Evolutionary conservation across 108 stramenopile species (phyloP).

Genomic region (Fragilaria crotonensis): DNA sequence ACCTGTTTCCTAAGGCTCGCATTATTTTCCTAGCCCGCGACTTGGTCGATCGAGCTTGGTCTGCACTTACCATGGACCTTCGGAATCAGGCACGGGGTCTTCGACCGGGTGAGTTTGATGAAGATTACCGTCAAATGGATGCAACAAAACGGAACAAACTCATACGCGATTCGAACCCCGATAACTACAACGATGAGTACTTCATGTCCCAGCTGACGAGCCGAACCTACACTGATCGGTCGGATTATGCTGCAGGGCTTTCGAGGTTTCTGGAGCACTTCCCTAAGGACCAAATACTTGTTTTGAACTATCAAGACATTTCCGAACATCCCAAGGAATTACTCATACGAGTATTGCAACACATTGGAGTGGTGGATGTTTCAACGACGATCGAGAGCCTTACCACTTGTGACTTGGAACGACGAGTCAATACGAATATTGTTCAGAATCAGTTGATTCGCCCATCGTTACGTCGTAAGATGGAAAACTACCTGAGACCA

Average conservation of each 20-base stretch:
- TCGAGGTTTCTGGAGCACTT: slow-evolving; percentile 29
- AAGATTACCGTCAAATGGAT: not conserved
- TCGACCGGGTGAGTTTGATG: slow-evolving; percentile 31
- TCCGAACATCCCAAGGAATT: slow-evolving; percentile 20
- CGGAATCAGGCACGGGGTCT: slow-evolving; percentile 30
- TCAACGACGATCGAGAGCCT: slow-evolving; percentile 21
- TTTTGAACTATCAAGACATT: slow-evolving; percentile 36
- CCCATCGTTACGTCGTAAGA: slow-evolving; percentile 23
- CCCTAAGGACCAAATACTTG: slow-evolving; percentile 26
- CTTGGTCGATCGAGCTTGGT: slow-evolving; percentile 45
- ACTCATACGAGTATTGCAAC: slow-evolving; percentile 18
- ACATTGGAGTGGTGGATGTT: slow-evolving; percentile 31
- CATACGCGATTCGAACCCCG: slow-evolving; percentile 23
- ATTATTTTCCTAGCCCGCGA: slow-evolving; percentile 44
- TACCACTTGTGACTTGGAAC: slow-evolving; percentile 19
- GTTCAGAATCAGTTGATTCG: slow-evolving; percentile 9
- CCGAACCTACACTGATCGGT: slow-evolving; percentile 18
- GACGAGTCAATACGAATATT: slow-evolving; percentile 27
- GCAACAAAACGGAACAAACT: slow-evolving; percentile 1
- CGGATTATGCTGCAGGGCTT: slow-evolving; percentile 28
- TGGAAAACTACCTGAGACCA: slow-evolving; percentile 30
- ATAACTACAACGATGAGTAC: slow-evolving; percentile 30
- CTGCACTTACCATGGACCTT: slow-evolving; percentile 46
- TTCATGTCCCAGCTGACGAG: slow-evolving; percentile 28
- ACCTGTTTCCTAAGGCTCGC: slow-evolving; percentile 26